Conservation (phyloP, 2,329 filamentous ascomycete species). For the Trichoderma sp. region DNA sequence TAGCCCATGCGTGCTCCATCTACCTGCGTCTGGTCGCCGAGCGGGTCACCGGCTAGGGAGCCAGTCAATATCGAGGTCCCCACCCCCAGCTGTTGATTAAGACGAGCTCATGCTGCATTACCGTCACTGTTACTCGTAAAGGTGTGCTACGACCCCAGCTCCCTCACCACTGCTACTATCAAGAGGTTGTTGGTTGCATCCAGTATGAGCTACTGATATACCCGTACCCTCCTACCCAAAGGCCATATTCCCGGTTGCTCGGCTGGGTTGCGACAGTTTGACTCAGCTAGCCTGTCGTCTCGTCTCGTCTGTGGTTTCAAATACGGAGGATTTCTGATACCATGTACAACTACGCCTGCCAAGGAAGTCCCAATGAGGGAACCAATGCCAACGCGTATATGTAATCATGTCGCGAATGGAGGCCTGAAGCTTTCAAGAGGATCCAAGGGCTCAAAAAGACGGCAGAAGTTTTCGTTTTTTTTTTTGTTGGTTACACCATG, state of each 20-base stretch:
- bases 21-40: constrained; percentile 25
- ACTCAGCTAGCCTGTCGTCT: constrained; percentile 10
- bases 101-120: constrained; percentile 3
- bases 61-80: constrained; percentile 10
- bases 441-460: background rate
- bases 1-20: constrained; percentile 6
- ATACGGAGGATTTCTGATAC: constrained; percentile 10
- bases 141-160: background rate
- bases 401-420: background rate
- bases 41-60: constrained; percentile 21
- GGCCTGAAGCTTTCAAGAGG: background rate
- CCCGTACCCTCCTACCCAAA: background rate
- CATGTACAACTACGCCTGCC: constrained; percentile 4
- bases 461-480: background rate
- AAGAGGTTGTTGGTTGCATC: background rate
- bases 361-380: background rate
- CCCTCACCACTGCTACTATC: background rate
- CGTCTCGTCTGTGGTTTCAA: constrained; percentile 17
- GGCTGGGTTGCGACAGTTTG: constrained; percentile 25
- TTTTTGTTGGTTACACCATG: background rate
- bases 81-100: constrained; percentile 14
- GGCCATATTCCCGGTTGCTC: constrained; percentile 5
- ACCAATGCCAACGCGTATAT: background rate
- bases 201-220: background rate
- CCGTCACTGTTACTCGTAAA: background rate